A percentile compares a stretch with the other conserved stretches of the same genome.
Evolutionary conservation across 352 stramenopile genomes (phyloP).

Genomic region (Pythium angustatum): DNA sequence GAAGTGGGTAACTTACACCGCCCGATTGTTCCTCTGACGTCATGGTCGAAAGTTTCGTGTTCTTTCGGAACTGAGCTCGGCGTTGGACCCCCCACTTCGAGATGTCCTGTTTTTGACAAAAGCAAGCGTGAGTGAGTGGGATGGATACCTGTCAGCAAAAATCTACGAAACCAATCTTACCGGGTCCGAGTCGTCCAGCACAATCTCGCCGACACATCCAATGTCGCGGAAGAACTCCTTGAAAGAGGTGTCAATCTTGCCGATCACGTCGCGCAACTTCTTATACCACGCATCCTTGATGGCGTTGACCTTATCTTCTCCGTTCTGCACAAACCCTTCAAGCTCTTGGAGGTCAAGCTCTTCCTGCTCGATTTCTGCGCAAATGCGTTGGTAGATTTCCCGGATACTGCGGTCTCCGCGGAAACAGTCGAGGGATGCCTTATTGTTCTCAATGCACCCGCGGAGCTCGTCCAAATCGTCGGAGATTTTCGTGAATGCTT

Average conservation of each 20-base stretch:
- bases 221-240: conserved; percentile 86
- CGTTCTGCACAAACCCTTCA: conserved; percentile 60
- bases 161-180: conserved; percentile 29
- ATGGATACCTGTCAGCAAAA: no score
- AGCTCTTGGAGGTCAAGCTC: conserved; percentile 59
- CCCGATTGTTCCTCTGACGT: conserved; percentile 86
- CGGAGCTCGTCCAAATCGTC: conserved; percentile 80
- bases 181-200: conserved; percentile 72
- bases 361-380: conserved; percentile 64
- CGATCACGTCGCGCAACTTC: conserved; percentile 69
- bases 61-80: conserved; percentile 84
- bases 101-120: conserved; percentile 52
- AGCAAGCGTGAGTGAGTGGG: background rate
- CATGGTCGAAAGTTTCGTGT: conserved; percentile 82
- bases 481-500: conserved; percentile 57
- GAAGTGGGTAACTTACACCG: conserved; percentile 49
- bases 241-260: conserved; percentile 80
- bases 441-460: conserved; percentile 85
- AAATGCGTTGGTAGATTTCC: conserved; percentile 71
- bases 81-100: conserved; percentile 87
- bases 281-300: conserved; percentile 79
- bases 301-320: conserved; percentile 66
- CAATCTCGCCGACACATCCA: conserved; percentile 82
- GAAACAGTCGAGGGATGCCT: conserved; percentile 77
- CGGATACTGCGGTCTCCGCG: conserved; percentile 73